A percentile compares a stretch with the other conserved stretches of the same genome.
These are phyloP conservation scores for Cercophora sp. DNA, from an alignment of 495 filamentous ascomycete species.

Conservation along the genomic window DNA sequence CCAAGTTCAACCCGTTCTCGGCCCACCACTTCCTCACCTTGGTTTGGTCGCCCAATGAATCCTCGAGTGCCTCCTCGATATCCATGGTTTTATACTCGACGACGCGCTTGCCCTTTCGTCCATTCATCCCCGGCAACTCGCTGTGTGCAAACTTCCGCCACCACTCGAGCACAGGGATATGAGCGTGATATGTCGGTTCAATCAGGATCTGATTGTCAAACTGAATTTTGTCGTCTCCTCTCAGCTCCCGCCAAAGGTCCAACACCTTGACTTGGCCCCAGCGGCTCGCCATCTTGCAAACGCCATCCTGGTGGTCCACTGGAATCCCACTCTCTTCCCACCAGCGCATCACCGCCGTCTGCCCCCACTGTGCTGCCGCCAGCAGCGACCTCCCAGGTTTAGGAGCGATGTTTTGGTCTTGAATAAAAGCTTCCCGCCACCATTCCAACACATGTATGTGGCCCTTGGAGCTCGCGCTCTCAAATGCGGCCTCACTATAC, in stretches of 20 bases:
- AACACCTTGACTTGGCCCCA: slow-evolving; percentile 85
- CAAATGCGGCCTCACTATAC: slow-evolving; percentile 81
- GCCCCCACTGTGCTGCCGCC: slow-evolving; percentile 74
- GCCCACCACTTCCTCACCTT: slow-evolving; percentile 84
- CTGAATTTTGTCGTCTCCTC: slow-evolving; percentile 74
- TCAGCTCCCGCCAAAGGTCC: slow-evolving; percentile 72
- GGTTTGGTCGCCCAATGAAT: slow-evolving; percentile 66
- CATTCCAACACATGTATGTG: slow-evolving; percentile 82
- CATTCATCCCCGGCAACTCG: slow-evolving; percentile 40
- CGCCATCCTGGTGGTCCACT: slow-evolving; percentile 66
- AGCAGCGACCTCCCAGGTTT: slow-evolving; percentile 79
- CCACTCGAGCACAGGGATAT: slow-evolving; percentile 83
- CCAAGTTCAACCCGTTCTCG: slow-evolving; percentile 80
- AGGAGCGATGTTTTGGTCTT: slow-evolving; percentile 43
- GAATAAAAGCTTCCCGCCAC: slow-evolving; percentile 68
- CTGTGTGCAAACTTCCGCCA: slow-evolving; percentile 73
- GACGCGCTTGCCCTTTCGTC: slow-evolving; percentile 49
- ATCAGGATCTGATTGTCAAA: slow-evolving; percentile 88
- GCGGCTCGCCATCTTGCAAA: slow-evolving; percentile 76
- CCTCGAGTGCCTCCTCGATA: slow-evolving; percentile 91
- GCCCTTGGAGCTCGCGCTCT: slow-evolving; percentile 77
- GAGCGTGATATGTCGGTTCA: slow-evolving; percentile 80
- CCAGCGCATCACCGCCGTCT: slow-evolving; percentile 68
- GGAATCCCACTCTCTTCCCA: slow-evolving; percentile 76
- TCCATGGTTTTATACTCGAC: slow-evolving; percentile 96